These are phyloP conservation scores for Parafenestella ontariensis DNA, from an alignment of 2,329 filamentous ascomycete genomes.

Conservation along the genomic window DNA sequence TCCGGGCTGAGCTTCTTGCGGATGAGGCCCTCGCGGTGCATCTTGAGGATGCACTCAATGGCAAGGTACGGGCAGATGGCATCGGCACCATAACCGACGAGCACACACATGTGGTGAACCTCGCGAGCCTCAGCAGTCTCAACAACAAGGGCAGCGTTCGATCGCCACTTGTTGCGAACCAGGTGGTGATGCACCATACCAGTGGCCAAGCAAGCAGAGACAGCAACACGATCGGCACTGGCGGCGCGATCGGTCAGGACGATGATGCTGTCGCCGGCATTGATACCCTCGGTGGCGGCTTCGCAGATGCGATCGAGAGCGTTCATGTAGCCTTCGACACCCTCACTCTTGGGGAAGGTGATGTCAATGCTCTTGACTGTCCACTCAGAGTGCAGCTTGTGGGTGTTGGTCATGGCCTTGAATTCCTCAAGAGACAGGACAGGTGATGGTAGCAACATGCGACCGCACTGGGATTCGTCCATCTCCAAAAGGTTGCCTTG, in stretches of 20 bases:
- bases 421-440: conserved; percentile 90
- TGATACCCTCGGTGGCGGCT: conserved; percentile 81
- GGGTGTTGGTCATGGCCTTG: conserved; percentile 83
- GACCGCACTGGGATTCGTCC: conserved; percentile 85
- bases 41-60: conserved; percentile 96
- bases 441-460: conserved; percentile 85
- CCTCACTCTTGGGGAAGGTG: conserved; percentile 87
- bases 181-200: conserved; percentile 96
- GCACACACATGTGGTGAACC: conserved; percentile 98
- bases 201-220: conserved; percentile 86
- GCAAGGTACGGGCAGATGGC: conserved; percentile 94
- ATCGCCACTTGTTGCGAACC: conserved; percentile 94
- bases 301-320: conserved; percentile 90
- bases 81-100: conserved; percentile 93
- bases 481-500: conserved; percentile 96
- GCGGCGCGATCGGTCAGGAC: conserved; percentile 89
- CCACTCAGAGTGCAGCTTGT: conserved; percentile 76
- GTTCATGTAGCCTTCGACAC: conserved; percentile 81
- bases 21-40: conserved; percentile 91
- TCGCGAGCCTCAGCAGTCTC: conserved; percentile 96
- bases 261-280: conserved; percentile 83
- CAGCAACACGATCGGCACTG: conserved; percentile 79
- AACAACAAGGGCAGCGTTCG: conserved; percentile 82
- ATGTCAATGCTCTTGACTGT: conserved; percentile 89
- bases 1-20: conserved; percentile 86